Percentiles rank a stretch among this genome's conserved stretches.
Evolutionary conservation across 306 rosid species (phyloP).

Genomic region (Castanea sativa): DNA sequence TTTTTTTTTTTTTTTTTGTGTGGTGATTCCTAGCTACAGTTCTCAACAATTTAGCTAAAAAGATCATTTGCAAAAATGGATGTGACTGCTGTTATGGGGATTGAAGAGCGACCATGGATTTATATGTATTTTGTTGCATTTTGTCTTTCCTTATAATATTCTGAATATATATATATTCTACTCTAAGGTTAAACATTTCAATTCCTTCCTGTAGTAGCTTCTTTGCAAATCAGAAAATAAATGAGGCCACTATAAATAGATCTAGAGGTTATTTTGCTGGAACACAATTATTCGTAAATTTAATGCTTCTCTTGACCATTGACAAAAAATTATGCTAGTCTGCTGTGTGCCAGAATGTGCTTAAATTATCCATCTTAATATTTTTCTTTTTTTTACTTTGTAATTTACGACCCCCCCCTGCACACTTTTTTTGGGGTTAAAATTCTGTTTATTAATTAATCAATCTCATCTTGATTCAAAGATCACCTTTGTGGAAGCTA

Average conservation of each 20-base stretch:
- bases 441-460: not conserved
- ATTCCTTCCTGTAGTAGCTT: not conserved
- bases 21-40: no score
- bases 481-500: not conserved
- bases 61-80: no score
- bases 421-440: not conserved
- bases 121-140: not conserved
- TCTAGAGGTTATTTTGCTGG: not conserved
- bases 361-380: not conserved
- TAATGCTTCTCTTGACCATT: slow-evolving; percentile 9
- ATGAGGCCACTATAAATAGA: not conserved
- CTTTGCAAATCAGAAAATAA: slow-evolving; percentile 9
- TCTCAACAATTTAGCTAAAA: no score
- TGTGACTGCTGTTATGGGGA: not conserved
- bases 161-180: no score
- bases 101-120: not conserved
- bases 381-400: not conserved
- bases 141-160: no score
- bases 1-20: no score
- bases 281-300: not conserved
- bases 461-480: not conserved
- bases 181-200: not conserved
- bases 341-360: slow-evolving; percentile 7
- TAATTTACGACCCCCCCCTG: no score
- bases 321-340: not conserved